Conservation (phyloP, 495 filamentous ascomycete species). For the Aspergillus baeticus region DNA sequence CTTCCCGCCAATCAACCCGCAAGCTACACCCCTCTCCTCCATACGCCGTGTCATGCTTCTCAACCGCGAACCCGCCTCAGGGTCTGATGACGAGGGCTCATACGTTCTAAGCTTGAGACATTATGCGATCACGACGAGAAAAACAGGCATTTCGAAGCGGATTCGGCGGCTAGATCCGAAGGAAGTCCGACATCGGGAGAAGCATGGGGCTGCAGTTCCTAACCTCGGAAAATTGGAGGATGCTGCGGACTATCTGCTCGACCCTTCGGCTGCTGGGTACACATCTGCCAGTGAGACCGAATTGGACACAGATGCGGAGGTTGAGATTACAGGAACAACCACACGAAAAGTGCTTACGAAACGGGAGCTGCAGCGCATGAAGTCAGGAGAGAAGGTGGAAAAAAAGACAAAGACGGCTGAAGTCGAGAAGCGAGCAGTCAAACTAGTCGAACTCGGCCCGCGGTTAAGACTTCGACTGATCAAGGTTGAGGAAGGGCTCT, state of each 20-base stretch:
- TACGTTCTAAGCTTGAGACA: slow-evolving; percentile 92
- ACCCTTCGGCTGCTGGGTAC: slow-evolving; percentile 82
- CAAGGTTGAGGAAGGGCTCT: slow-evolving; percentile 95
- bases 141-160: slow-evolving; percentile 76
- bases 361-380: slow-evolving; percentile 54
- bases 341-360: slow-evolving; percentile 70
- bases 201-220: slow-evolving; percentile 67
- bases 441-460: slow-evolving; percentile 87
- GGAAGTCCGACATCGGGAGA: slow-evolving; percentile 65
- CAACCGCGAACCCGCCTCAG: slow-evolving; percentile 64
- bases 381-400: slow-evolving; percentile 40
- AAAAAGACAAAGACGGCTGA: slow-evolving; percentile 34
- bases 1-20: slow-evolving; percentile 94
- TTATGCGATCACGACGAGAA: slow-evolving; percentile 89
- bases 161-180: slow-evolving; percentile 86
- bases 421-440: slow-evolving; percentile 83
- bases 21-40: slow-evolving; percentile 79
- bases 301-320: slow-evolving; percentile 89
- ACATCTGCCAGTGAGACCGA: slow-evolving; percentile 92
- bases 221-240: slow-evolving; percentile 89
- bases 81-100: slow-evolving; percentile 56
- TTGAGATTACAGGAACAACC: slow-evolving; percentile 78
- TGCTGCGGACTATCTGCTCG: slow-evolving; percentile 92
- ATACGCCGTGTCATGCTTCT: slow-evolving; percentile 88
- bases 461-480: slow-evolving; percentile 85